Evolutionary conservation across 225 moss, liverwort and hornwort genomes (phyloP).

Genomic region (Pseudoscleropodium purum): DNA sequence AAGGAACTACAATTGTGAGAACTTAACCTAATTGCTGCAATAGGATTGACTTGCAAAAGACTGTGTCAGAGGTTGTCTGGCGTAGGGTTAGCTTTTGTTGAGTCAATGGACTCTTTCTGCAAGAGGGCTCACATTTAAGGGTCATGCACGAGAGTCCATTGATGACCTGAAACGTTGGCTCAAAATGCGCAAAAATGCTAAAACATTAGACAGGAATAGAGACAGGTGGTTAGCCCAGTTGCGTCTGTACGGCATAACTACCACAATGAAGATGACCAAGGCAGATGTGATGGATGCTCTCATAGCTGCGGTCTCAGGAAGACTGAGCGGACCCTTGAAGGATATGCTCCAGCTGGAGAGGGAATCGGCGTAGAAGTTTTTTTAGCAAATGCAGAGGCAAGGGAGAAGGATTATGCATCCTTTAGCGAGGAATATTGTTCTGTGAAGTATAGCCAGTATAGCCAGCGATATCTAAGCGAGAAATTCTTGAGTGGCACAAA

Average conservation of each 20-base stretch:
- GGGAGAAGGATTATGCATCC: background rate
- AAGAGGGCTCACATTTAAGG: background rate
- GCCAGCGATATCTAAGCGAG: background rate
- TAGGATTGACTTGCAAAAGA: no score
- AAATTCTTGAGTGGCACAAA: no score
- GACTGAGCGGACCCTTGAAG: background rate
- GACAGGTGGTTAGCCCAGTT: slow-evolving; percentile 26
- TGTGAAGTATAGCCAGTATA: background rate
- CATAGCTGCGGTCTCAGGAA: background rate
- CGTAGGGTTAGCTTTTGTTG: no score
- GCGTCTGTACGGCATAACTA: background rate
- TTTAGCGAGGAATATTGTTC: background rate
- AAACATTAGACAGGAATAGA: background rate
- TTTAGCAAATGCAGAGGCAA: background rate
- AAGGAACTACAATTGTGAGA: background rate
- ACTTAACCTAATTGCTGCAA: background rate
- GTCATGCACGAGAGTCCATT: background rate
- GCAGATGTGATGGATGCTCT: background rate
- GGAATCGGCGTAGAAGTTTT: background rate
- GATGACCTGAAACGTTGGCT: background rate
- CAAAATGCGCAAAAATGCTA: background rate
- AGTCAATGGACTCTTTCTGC: no score
- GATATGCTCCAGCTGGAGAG: background rate
- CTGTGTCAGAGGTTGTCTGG: no score
- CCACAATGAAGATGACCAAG: background rate